Evolutionary conservation across 2,329 filamentous ascomycete genomes (phyloP), one percentile per base, ranked within the genome.

Genomic region (Colletotrichum limetticola): DNA sequence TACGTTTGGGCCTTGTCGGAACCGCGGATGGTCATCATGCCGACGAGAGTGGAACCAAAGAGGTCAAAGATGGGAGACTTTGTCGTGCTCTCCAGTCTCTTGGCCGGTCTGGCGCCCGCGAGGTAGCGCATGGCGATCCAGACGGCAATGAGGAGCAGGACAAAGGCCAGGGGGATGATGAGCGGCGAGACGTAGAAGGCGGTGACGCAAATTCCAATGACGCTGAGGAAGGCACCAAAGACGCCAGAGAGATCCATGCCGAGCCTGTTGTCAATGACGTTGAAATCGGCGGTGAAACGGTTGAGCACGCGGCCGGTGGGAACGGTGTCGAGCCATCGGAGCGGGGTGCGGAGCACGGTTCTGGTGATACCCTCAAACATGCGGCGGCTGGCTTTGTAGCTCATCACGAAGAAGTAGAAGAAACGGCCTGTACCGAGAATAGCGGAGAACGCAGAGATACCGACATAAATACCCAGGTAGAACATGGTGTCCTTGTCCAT

Each of bases 31-130:
- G 94, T 95, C 1, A 90, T 86, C 22, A 97, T 89, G 5, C 94
- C 94, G 0, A 89, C 88, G 11, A 96, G 87, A 0, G 92, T 90
- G 1, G 92, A 91, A 12, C 91, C 92, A 77, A 96, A 95, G 74
- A 94, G 91, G 79, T 96, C 94, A 76, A 95, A 95, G 1, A 96
- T 91, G 0, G 94, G 94, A 0, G 91, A 94, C 81, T 95, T 95
- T 68, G 91, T 89, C 3, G 89, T 94, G 75, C 91, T 94, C 80
- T 96, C 94, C 1, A 96, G 87, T 5, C 94, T 88, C 83, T 95
- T 96, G 74, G 93, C 87, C 37, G 95, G 93, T 52, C 94, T 87
- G 0, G 93, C 93, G 1, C 89, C 93, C n/a, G 88, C 83, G 6
- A 97, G 86, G 78, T 94, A 97, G 46, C 84, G 85, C 3, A 86